phyloP scores from a whole-genome alignment of 2,329 filamentous ascomycete species.

The Ascochyta fabae region DNA sequence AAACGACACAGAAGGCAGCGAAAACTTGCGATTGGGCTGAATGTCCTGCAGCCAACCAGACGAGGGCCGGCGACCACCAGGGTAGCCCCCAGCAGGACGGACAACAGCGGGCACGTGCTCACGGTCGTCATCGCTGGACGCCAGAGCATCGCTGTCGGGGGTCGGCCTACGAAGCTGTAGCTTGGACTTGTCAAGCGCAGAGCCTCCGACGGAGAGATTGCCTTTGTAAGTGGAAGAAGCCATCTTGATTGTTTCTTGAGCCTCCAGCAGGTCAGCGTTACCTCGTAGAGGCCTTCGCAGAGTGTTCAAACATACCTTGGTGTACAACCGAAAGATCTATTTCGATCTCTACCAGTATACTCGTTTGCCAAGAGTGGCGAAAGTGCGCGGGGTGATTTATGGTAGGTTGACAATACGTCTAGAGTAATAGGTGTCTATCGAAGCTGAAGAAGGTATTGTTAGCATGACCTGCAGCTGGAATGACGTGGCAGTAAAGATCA shows the following conservation, averaged over 20 bases:
- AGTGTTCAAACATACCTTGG: background rate
- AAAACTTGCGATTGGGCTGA: slow-evolving; percentile 71
- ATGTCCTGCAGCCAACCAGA: slow-evolving; percentile 81
- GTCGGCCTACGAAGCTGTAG: slow-evolving; percentile 76
- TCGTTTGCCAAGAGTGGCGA: background rate
- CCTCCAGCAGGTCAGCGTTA: background rate
- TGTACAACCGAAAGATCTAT: background rate
- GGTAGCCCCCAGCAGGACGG: slow-evolving; percentile 30
- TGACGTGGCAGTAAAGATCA: background rate
- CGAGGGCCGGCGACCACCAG: slow-evolving; percentile 40
- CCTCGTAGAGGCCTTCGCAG: background rate
- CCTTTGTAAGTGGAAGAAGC: slow-evolving; percentile 37
- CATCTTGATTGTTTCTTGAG: slow-evolving; percentile 28
- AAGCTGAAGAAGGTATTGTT: background rate
- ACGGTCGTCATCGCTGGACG: slow-evolving; percentile 91
- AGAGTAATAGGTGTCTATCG: background rate
- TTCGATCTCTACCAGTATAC: background rate
- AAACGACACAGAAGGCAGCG: slow-evolving; percentile 72
- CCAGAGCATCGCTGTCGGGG: slow-evolving; percentile 90
- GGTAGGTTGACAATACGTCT: background rate
- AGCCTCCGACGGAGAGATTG: slow-evolving; percentile 36
- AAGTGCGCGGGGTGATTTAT: background rate
- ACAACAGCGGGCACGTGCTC: slow-evolving; percentile 57
- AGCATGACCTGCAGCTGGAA: background rate
- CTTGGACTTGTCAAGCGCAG: slow-evolving; percentile 71